phyloP scores from a whole-genome alignment of 768 basidiomycete species.

The Amanita polypyramis region DNA sequence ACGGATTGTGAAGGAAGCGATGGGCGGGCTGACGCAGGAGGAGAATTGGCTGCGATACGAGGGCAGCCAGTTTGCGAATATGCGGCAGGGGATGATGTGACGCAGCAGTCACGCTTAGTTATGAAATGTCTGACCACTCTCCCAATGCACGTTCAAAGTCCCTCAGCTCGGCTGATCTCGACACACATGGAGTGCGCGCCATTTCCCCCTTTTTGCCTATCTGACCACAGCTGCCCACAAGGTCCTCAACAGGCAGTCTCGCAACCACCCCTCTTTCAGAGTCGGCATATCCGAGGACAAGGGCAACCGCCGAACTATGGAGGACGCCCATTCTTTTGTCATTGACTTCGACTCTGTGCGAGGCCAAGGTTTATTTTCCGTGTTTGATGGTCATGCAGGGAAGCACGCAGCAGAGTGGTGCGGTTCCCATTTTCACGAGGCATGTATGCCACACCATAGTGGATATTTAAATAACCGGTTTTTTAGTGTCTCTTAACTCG shows the following conservation, averaged over 20 bases:
- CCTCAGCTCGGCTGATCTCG: constrained; percentile 66
- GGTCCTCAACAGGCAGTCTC: constrained; percentile 71
- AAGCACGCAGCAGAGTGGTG: constrained; percentile 99
- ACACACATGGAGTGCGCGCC: constrained; percentile 64
- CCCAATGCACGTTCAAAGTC: constrained; percentile 77
- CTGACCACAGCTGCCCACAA: constrained; percentile 2
- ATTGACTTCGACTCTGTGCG: constrained; percentile 86
- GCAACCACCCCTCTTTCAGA: constrained; percentile 52
- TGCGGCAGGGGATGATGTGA: constrained; percentile 56
- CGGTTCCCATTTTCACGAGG: constrained; percentile 91
- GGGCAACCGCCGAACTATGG: constrained; percentile 88
- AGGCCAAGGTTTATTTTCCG: constrained; percentile 96
- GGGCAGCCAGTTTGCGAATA: constrained; percentile 69
- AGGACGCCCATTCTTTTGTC: constrained; percentile 94
- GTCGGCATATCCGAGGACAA: constrained; percentile 79
- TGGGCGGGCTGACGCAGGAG: constrained; percentile 57
- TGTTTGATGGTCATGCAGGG: constrained; percentile 98
- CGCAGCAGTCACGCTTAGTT: background rate
- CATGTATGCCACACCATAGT: background rate
- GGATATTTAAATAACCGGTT: constrained; percentile 23
- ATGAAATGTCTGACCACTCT: constrained; percentile 36
- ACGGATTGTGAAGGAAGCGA: constrained; percentile 62
- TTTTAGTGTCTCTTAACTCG: constrained; percentile 49
- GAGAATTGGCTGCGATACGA: constrained; percentile 82
- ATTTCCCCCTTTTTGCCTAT: background rate